Evolutionary conservation across 169 alveolate genomes (phyloP).

Genomic region (Plasmodium berghei): DNA sequence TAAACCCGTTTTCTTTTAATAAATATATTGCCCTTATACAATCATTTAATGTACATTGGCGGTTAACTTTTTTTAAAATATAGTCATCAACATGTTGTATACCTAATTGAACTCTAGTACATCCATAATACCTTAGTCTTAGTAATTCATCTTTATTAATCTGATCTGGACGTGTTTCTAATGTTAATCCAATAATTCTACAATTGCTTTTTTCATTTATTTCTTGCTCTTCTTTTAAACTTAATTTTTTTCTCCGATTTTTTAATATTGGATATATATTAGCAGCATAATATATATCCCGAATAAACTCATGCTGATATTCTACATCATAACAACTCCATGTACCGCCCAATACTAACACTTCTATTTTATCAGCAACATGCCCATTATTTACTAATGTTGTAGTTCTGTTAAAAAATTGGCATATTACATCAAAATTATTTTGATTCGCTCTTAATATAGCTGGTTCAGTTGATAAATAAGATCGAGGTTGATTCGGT

Average conservation of each 20-base stretch:
- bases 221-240: slow-evolving; percentile 79
- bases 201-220: slow-evolving; percentile 78
- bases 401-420: slow-evolving; percentile 93
- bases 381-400: slow-evolving; percentile 94
- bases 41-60: slow-evolving; percentile 88
- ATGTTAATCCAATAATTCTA: slow-evolving; percentile 85
- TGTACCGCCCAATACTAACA: slow-evolving; percentile 95
- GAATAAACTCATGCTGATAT: slow-evolving; percentile 91
- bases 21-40: slow-evolving; percentile 89
- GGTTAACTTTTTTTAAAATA: slow-evolving; percentile 87
- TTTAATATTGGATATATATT: slow-evolving; percentile 88
- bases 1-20: slow-evolving; percentile 93
- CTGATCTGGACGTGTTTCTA: slow-evolving; percentile 95
- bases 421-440: slow-evolving; percentile 91
- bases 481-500: slow-evolving; percentile 96
- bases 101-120: slow-evolving; percentile 95
- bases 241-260: slow-evolving; percentile 76
- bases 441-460: slow-evolving; percentile 95
- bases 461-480: slow-evolving; percentile 96
- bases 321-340: slow-evolving; percentile 94
- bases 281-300: slow-evolving; percentile 96
- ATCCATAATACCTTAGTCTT: slow-evolving; percentile 90
- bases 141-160: slow-evolving; percentile 89
- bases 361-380: slow-evolving; percentile 93
- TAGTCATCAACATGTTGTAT: slow-evolving; percentile 94